Evolutionary conservation across 2,329 filamentous ascomycete species (phyloP).

Genomic region (Incumbomyces delicatus): DNA sequence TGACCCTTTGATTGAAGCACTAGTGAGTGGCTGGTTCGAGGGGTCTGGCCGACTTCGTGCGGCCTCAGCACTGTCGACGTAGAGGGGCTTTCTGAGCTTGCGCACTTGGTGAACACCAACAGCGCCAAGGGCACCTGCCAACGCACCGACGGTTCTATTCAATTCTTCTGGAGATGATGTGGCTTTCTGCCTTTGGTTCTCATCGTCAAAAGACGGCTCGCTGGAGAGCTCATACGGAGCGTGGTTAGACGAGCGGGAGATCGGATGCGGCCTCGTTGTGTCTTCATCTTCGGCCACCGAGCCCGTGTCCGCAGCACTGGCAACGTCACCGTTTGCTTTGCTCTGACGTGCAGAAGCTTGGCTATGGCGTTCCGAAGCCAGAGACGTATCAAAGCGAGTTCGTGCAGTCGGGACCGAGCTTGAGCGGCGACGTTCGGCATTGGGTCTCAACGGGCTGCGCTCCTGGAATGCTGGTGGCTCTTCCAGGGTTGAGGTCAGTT

Average conservation of each 20-base stretch:
- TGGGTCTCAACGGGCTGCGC: slow-evolving; percentile 8
- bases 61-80: not conserved
- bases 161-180: slow-evolving; percentile 7
- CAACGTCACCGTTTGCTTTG: not conserved
- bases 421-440: slow-evolving; percentile 10
- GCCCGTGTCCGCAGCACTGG: not conserved
- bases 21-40: not conserved
- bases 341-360: not conserved
- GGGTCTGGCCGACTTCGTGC: not conserved
- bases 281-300: not conserved
- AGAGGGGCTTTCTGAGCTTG: not conserved
- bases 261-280: too few relatives aligned
- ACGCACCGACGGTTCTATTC: slow-evolving; percentile 17
- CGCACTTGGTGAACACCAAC: slow-evolving; percentile 1
- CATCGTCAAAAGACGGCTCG: not conserved
- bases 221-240: too few relatives aligned
- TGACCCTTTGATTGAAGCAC: slow-evolving; percentile 5
- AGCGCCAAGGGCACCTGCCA: slow-evolving; percentile 19
- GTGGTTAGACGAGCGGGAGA: too few relatives aligned
- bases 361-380: not conserved
- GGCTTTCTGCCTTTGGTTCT: not conserved
- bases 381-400: not conserved
- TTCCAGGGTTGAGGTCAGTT: not conserved
- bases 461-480: slow-evolving; percentile 1
- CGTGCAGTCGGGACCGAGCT: slow-evolving; percentile 11